phyloP scores from a whole-genome alignment of 331 rosid species.

The Phaseolus coccineus region DNA sequence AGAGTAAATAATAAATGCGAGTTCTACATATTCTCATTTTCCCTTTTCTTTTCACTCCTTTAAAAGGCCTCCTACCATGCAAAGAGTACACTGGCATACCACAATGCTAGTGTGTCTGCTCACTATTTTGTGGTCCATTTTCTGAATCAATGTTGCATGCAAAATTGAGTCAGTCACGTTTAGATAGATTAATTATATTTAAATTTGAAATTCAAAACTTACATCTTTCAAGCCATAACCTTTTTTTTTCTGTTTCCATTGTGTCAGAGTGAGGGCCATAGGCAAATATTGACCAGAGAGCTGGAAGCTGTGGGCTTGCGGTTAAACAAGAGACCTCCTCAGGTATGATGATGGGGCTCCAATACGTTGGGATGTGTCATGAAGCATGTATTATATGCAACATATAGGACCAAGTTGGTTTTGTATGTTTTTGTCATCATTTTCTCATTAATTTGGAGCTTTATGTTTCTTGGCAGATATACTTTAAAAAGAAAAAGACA shows the following conservation, averaged over 20 bases:
- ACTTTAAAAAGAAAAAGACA: constrained; percentile 95
- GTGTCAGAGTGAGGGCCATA: constrained; percentile 97
- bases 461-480: constrained; percentile 71
- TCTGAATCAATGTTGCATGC: constrained; percentile 33
- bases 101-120: constrained; percentile 13
- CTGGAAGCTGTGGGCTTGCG: constrained; percentile 99
- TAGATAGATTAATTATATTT: constrained; percentile 14
- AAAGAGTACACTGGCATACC: constrained; percentile 10
- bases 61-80: background rate
- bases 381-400: background rate
- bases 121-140: background rate
- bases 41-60: background rate
- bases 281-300: constrained; percentile 96
- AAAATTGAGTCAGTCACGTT: constrained; percentile 24
- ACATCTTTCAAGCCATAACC: constrained; percentile 24
- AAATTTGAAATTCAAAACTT: constrained; percentile 26
- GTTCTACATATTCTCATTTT: constrained; percentile 9
- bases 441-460: constrained; percentile 33
- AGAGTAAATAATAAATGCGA: constrained; percentile 5
- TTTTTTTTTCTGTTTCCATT: background rate
- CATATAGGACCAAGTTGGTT: constrained; percentile 18
- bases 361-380: constrained; percentile 26
- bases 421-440: constrained; percentile 29
- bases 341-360: constrained; percentile 55
- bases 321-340: constrained; percentile 96